Evolutionary conservation across 495 filamentous ascomycete species (phyloP), one percentile per base, ranked within the genome.

Genomic region (Margaritispora aquatica): DNA sequence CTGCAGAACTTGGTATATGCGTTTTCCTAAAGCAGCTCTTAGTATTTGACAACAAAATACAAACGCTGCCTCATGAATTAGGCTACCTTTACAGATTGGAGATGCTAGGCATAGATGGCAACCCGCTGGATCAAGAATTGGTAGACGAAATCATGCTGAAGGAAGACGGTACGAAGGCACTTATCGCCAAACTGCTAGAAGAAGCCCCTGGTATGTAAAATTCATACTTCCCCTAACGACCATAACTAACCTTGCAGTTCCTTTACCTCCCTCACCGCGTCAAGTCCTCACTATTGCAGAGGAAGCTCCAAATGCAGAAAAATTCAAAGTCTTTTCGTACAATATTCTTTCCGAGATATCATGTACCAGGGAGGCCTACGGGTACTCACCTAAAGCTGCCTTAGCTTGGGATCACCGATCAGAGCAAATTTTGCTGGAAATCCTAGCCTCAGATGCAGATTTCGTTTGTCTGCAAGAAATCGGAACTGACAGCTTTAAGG

Each of bases 291-390:
- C 74, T 1, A 68, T 83, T n/a, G 78, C 79, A 62, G 76, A 80
- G 26, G 74, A 77, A 1, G 68, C 75, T 2, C 57, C 73, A 2
- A 74, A 68, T 26, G 74, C 76, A 46, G 80, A 83, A 50, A 73
- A 72, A 46, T 80, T 97, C 63, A 87, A 88, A 47, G 85, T 94
- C 13, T 72, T 96, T 50, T 94, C 90, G 26, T 97, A 90, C 82
- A 98, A 98, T 70, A 96, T 88, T 26, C 81, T 98, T 2, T 97
- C 92, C 71, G 92, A 97, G 70, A 88, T 89, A 68, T 92, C 89
- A 60, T 91, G 92, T 13, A 97, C 93, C 0, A 78, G 78, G 52
- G 76, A 78, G 5, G 82, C 88, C 64, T 97, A 96, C 66, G 95
- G 94, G 23, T 97, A 97, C 67, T 89, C 89, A 1, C 88, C 94